Base-by-base conservation (phyloP, 176 grass and related monocot species). In the Zizania latifolia region DNA sequence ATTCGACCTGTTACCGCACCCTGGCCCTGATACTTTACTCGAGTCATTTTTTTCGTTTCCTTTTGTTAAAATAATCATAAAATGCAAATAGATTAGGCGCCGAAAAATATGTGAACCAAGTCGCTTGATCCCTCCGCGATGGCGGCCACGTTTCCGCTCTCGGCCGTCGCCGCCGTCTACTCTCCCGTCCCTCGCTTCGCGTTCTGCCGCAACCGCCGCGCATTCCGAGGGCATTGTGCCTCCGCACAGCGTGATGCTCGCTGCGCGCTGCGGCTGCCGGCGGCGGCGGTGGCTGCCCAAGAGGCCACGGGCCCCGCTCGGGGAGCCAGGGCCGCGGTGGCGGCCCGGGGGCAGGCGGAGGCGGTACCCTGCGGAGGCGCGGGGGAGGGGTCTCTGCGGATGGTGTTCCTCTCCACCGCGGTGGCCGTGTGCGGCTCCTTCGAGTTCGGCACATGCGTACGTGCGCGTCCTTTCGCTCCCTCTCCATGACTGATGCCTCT, bases 391-490 rank as follows among this genome's bases (percentile, higher is more conserved):
- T 88, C 88, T 2, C 74, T 81, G 37, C 58, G 66, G 85, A 81
- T 78, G 85, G 82, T 94, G 30, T 68, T 87, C 21, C 65, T 91
- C 26, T 67, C 82, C 81, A 85, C 87, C 8, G 81, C 78, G 1
- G 84, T 93, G 23, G 87, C 46, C 28, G 82, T 93, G 5, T 93
- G 87, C 34, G 91, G 91, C 16, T 93, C 91, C 85, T 93, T 93
- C 32, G 84, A 79, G 61, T 93, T 87, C 72, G 91, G 91, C 76
- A 70, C 91, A 33, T 93, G 87, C 48, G 91, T 93, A 82, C 50
- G 80, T 5, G 37, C 31, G 29, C 31, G 10, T 3, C 17, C 3
- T 9, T 45, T 36, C 7, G 12, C 26, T 45, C 21, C 24, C 27
- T 45, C 39, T 22, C 38, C 28, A 30, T 75, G 37, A 1, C 23